phyloP scores from a whole-genome alignment of 192 early-diverging fungal genomes.

The Backusella psychrophila region DNA sequence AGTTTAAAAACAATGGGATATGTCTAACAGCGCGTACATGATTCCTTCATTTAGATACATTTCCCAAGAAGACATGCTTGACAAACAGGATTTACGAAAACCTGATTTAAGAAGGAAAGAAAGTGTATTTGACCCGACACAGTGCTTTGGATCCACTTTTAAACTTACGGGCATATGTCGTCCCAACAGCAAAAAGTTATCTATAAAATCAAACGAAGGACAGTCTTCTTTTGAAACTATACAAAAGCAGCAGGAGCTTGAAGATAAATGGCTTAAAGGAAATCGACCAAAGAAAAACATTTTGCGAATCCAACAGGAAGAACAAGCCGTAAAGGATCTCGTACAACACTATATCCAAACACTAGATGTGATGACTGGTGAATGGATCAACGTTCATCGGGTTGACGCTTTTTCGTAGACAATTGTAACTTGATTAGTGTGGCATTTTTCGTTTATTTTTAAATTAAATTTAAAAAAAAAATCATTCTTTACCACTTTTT shows the following conservation, averaged over 20 bases:
- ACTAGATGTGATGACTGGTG: conserved; percentile 38
- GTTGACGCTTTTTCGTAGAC: not conserved
- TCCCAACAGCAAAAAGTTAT: not conserved
- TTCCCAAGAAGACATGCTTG: not conserved
- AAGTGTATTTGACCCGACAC: not conserved
- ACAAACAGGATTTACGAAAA: not conserved
- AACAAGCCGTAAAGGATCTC: conserved; percentile 37
- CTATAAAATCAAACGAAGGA: too few relatives aligned
- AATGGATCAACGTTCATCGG: conserved; percentile 43
- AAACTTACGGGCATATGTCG: not conserved
- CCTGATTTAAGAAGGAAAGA: not conserved
- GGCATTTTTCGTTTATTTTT: not conserved
- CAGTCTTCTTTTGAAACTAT: conserved; percentile 17
- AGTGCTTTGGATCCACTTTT: conserved; percentile 7
- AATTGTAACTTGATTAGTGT: not conserved
- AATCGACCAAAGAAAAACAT: conserved; percentile 46
- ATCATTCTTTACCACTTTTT: not conserved
- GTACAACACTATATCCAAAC: conserved; percentile 37
- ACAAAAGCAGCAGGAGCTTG: conserved; percentile 16
- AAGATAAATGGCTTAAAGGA: conserved; percentile 28
- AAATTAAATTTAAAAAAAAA: conserved; percentile 10
- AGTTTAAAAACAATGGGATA: not conserved
- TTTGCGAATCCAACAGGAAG: conserved; percentile 50
- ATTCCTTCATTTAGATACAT: not conserved
- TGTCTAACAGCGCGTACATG: not conserved